phyloP scores from a whole-genome alignment of 1,139 yeast species.

The Candida sojae region DNA sequence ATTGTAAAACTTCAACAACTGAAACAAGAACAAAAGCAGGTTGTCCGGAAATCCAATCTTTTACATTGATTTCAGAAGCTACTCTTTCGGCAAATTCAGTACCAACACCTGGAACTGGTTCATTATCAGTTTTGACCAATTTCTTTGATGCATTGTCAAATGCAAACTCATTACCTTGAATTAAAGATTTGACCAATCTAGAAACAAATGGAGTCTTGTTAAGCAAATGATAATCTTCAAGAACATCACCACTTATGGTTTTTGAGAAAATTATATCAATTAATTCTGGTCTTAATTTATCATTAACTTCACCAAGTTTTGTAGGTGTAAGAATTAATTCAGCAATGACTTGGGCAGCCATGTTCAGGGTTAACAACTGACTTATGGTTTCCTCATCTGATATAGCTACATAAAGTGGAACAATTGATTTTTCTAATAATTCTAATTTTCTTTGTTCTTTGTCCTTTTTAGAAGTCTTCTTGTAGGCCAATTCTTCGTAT shows the following conservation, averaged over 20 bases:
- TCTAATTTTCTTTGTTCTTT: conserved; percentile 75
- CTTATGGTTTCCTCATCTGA: conserved; percentile 27
- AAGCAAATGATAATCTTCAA: conserved; percentile 64
- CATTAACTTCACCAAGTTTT: conserved; percentile 48
- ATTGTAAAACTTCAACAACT: conserved; percentile 54
- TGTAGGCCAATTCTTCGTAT: conserved; percentile 64
- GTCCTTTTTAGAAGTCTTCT: conserved; percentile 82
- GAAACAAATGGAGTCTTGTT: conserved; percentile 71
- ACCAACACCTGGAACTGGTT: conserved; percentile 56
- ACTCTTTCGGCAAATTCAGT: conserved; percentile 59
- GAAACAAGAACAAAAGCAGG: conserved; percentile 85
- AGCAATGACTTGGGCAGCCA: conserved; percentile 81
- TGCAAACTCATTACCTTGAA: conserved; percentile 64
- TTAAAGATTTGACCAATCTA: conserved; percentile 74
- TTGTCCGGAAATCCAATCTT: conserved; percentile 72
- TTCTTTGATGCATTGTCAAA: conserved; percentile 71
- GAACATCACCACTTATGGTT: conserved; percentile 70
- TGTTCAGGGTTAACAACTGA: conserved; percentile 59
- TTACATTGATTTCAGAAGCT: conserved; percentile 53
- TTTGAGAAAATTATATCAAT: conserved; percentile 55
- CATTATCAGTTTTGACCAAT: conserved; percentile 46
- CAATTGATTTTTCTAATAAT: conserved; percentile 64
- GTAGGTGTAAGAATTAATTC: conserved; percentile 66
- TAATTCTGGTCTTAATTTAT: conserved; percentile 48
- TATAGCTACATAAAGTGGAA: conserved; percentile 61